Conservation (phyloP, 1,284 basidiomycete genomes). For the Rhodotorula mucilaginosa region DNA sequence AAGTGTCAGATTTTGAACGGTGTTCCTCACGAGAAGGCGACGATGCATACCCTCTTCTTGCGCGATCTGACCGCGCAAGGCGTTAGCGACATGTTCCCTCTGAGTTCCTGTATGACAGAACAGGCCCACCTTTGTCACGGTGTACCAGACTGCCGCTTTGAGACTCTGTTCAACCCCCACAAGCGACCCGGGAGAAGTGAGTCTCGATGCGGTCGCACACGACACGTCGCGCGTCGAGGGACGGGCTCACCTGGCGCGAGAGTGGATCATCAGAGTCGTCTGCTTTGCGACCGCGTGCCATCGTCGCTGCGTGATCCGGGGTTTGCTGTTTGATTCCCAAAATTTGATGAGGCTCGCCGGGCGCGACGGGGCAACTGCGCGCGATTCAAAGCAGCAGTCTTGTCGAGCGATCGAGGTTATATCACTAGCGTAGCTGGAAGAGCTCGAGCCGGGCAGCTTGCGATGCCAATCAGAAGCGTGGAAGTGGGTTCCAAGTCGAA, state of each 20-base stretch:
- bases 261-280: slow-evolving; percentile 7
- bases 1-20: neutral
- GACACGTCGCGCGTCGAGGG: too few relatives aligned
- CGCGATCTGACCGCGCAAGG: slow-evolving; percentile 19
- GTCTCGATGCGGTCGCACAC: too few relatives aligned
- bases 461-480: neutral
- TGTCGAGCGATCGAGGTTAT: too few relatives aligned
- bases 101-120: too few relatives aligned
- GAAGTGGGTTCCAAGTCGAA: neutral
- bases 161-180: slow-evolving; percentile 14
- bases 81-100: neutral
- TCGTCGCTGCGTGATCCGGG: neutral
- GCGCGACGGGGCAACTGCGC: too few relatives aligned
- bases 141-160: slow-evolving; percentile 37
- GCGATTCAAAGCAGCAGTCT: neutral
- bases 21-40: neutral
- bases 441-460: neutral
- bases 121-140: slow-evolving; percentile 28
- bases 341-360: neutral
- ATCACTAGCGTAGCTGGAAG: neutral
- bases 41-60: slow-evolving; percentile 26
- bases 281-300: neutral
- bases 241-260: slow-evolving; percentile 16
- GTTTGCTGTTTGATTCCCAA: neutral
- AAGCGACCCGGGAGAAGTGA: neutral